These are phyloP conservation scores for Fusarium sambucinum DNA, from an alignment of 2,329 filamentous ascomycete species.

Conservation along the genomic window DNA sequence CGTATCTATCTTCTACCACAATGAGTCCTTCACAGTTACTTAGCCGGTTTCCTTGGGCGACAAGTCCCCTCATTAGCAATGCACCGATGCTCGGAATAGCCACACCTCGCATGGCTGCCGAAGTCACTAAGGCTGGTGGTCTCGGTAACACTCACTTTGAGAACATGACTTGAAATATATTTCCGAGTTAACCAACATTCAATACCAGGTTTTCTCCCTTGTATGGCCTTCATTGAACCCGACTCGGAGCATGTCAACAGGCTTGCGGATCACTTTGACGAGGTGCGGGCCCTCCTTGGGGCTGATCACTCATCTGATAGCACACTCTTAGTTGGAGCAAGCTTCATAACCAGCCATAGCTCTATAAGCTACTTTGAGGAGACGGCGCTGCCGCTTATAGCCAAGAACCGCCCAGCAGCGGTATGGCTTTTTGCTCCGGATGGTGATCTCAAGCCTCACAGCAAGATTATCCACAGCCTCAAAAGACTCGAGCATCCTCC, in stretches of 20 bases:
- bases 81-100: conserved; percentile 55
- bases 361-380: conserved; percentile 55
- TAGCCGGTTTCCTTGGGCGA: conserved; percentile 50
- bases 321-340: conserved; percentile 67
- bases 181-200: not conserved
- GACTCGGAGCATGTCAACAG: conserved; percentile 50
- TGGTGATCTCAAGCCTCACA: conserved; percentile 55
- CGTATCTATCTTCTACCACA: not conserved
- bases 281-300: conserved; percentile 48
- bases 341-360: conserved; percentile 68
- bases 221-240: conserved; percentile 48
- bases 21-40: conserved; percentile 48
- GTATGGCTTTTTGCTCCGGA: conserved; percentile 76
- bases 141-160: conserved; percentile 48
- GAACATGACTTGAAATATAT: not conserved
- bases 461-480: conserved; percentile 53
- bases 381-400: conserved; percentile 64
- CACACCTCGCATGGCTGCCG: conserved; percentile 51
- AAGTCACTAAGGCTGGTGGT: conserved; percentile 56
- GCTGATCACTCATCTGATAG: conserved; percentile 49
- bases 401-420: conserved; percentile 66
- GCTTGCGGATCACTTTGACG: conserved; percentile 51
- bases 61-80: conserved; percentile 51
- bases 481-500: conserved; percentile 51
- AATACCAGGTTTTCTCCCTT: conserved; percentile 52